Evolutionary conservation across 2,329 filamentous ascomycete species (phyloP), one percentile per base, ranked within the genome.

Genomic region (Sordariomycetes sp.): DNA sequence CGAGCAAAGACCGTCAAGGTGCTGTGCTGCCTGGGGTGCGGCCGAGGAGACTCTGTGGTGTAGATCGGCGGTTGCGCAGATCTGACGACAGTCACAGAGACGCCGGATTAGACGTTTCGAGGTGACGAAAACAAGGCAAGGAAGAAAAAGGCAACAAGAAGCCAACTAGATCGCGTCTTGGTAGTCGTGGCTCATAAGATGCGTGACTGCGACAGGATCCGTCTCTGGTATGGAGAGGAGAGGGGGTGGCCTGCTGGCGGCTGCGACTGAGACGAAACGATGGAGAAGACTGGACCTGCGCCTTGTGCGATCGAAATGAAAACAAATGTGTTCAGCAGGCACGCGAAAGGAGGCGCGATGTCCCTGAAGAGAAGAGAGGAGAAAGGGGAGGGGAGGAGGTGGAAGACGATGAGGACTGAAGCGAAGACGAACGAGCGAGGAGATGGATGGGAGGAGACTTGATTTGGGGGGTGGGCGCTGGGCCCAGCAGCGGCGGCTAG

Each of bases 1-100:
- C 19, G 10, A 32, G 12, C 42, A 42, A 42, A 45, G 51, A 61
- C 62, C 59, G 59, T 62, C 57, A 57, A 64, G 59, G 56, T 51
- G 32, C 15, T 35, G 36, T n/a, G n/a, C n/a, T n/a, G n/a, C n/a
- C n/a, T n/a, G n/a, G n/a, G n/a, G n/a, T n/a, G n/a, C n/a, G n/a
- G n/a, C n/a, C n/a, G n/a, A n/a, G n/a, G n/a, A n/a, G n/a, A n/a
- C n/a, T n/a, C n/a, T 30, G 34, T 32, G 28, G n/a, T 35, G 33
- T 14, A 28, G 37, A 28, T n/a, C 12, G 3, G 30, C 21, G 28
- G 28, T 30, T 30, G 11, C 28, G 31, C 31, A 25, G 21, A 24
- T 33, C 21, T n/a, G n/a, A n/a, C n/a, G n/a, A n/a, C n/a, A n/a
- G n/a, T n/a, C n/a, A n/a, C n/a, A n/a, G 8, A 15, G 21, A 21